phyloP scores from a whole-genome alignment of 805 yeast species.

The Metschnikowia aberdeeniae region DNA sequence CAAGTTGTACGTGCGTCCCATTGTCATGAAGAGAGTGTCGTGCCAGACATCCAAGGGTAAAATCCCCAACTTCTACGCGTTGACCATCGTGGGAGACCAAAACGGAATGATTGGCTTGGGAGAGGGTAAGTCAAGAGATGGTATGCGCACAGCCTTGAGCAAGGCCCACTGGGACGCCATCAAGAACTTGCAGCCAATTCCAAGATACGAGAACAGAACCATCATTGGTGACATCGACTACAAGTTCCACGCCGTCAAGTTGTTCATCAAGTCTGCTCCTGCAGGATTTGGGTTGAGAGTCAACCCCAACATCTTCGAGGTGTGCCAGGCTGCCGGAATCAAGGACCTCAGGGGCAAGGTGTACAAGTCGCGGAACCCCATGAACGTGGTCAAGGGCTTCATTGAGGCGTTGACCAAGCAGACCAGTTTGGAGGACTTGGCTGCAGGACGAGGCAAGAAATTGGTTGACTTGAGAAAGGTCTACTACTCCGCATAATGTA shows the following conservation, averaged over 20 bases:
- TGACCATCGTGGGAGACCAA: conserved; percentile 88
- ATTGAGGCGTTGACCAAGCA: conserved; percentile 82
- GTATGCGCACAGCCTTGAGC: conserved; percentile 65
- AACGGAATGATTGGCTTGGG: conserved; percentile 95
- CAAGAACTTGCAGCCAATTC: conserved; percentile 73
- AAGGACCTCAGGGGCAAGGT: conserved; percentile 90
- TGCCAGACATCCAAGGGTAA: conserved; percentile 93
- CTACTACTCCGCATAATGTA: conserved; percentile 57
- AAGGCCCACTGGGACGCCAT: conserved; percentile 95
- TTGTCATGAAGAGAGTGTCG: conserved; percentile 74
- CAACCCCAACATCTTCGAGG: conserved; percentile 83
- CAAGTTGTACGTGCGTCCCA: conserved; percentile 58
- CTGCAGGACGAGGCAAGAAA: conserved; percentile 90
- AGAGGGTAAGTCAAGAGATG: conserved; percentile 84
- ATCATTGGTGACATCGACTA: conserved; percentile 77
- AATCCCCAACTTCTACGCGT: conserved; percentile 72
- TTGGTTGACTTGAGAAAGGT: conserved; percentile 88
- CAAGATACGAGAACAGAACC: conserved; percentile 88
- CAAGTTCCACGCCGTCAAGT: conserved; percentile 82
- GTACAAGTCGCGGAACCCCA: conserved; percentile 86
- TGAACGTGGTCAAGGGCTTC: conserved; percentile 90
- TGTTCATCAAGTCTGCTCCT: conserved; percentile 80
- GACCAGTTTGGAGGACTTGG: conserved; percentile 79
- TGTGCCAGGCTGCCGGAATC: conserved; percentile 91
- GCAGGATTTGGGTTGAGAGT: conserved; percentile 93